Evolutionary conservation across 495 filamentous ascomycete species (phyloP), one percentile per base, ranked within the genome.

Genomic region (Aspergillus incahuasiensis): DNA sequence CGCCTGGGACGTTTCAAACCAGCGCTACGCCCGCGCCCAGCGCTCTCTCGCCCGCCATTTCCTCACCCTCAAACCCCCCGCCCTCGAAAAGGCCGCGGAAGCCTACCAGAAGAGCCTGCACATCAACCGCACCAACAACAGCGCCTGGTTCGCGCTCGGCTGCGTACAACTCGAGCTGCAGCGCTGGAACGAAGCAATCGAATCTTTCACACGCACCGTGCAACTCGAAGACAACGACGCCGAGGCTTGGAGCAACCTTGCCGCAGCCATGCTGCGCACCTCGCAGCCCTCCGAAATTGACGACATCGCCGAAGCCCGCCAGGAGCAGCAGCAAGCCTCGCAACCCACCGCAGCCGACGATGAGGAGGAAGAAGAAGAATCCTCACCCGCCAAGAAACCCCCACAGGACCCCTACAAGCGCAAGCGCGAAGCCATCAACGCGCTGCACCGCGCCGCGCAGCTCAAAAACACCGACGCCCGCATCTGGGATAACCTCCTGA

Each of bases 401-500:
- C 6, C 52, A 1, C 39, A 54, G 21, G 76, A 85, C 40, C 82
- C 83, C 0, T 73, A 85, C 50, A 82, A 80, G 38, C 80, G 87
- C 53, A 80, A 87, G 7, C 74, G 76, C 4, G 86, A 92, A 57
- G 88, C 94, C 13, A 83, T 97, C 3, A 68, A 78, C 11, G 92
- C 95, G 1, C 86, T 96, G 64, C 91, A 92, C 62, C 83, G 86
- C 50, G 94, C 91, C 34, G 89, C 90, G 2, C 74, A 79, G 13
- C 80, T 94, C 20, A 92, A 94, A 32, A 79, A 88, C 67, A 85
- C 88, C 55, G 88, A 91, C 71, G 87, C 84, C 78, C 82, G 89
- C 55, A 96, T 99, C 59, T 97, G 91, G 92, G 89, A 95, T 57
- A 99, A 99, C 64, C 82, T 96, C 13, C 79, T 97, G 45, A 90